Base-by-base conservation (phyloP, 108 stramenopile species). In the Seminavis robusta region DNA sequence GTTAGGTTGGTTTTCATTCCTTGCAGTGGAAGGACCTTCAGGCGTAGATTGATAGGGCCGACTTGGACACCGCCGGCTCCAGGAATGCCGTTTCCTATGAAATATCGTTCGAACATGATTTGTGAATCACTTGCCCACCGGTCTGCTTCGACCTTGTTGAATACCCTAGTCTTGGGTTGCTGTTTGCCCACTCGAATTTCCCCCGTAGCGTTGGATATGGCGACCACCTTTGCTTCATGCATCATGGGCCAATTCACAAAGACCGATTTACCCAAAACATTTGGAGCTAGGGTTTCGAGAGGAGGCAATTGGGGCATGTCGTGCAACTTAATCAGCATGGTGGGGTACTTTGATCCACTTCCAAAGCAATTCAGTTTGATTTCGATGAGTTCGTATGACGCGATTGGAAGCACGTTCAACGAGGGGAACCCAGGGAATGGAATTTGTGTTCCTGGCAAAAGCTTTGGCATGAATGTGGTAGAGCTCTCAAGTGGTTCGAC, bases 171-270 rank as follows among this genome's bases (percentile, higher is more conserved):
- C 24, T 48, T 48, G 20, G n/a, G 47, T 26, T 48, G 17, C 9
- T 59, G 51, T 20, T 84, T 71, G n/a, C 61, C 36, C 30, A 83
- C 39, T 4, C 81, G 70, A 43, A 90, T 79, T 61, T 89, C 85
- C 46, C 69, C 71, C 19, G 38, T 66, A 9, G 58, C 61, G 72
- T 95, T 89, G 9, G 86, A 84, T 33, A 98, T 73, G 4, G 88
- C 95, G 38, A 91, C 83, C 26, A 96, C 87, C 61, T 84, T 90
- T 6, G 89, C 95, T 78, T 97, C 96, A 62, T 97, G 95, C 94
- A 97, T 95, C 85, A 95, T 94, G 4, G 98, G 98, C 95, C 96
- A 98, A 72, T 96, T 96, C 32, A 95, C 80, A 63, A 86, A 98
- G 25, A 96, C 79, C n/a, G 77, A 70, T 42, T 79, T 77, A 8